phyloP scores from a whole-genome alignment of 495 filamentous ascomycete species.

The Cryomyces minteri region DNA sequence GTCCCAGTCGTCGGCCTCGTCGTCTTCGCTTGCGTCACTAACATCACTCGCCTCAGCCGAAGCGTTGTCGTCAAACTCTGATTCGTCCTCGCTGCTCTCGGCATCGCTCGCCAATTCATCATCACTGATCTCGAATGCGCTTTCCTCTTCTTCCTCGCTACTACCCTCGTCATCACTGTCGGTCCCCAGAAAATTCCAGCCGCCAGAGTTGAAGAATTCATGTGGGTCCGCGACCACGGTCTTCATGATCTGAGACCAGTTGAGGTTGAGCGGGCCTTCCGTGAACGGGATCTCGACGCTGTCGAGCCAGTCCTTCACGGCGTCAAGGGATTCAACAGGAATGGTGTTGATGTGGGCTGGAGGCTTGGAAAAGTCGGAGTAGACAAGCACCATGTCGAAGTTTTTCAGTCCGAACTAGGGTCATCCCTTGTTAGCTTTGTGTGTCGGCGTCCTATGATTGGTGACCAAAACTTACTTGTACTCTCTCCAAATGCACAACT shows the following conservation, averaged over 20 bases:
- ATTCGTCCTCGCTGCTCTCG: slow-evolving; percentile 72
- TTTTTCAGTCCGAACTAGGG: slow-evolving; percentile 86
- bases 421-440: not conserved
- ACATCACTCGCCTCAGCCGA: slow-evolving; percentile 45
- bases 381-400: slow-evolving; percentile 94
- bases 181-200: slow-evolving; percentile 81
- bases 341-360: slow-evolving; percentile 96
- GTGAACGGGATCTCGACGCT: slow-evolving; percentile 83
- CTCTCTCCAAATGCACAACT: slow-evolving; percentile 87
- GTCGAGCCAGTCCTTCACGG: slow-evolving; percentile 96
- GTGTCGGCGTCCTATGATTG: not conserved
- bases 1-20: slow-evolving; percentile 83
- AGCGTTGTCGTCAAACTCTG: slow-evolving; percentile 83
- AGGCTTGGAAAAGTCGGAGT: slow-evolving; percentile 80
- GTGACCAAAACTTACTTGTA: slow-evolving; percentile 36
- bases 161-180: slow-evolving; percentile 76
- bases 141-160: slow-evolving; percentile 71
- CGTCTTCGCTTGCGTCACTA: slow-evolving; percentile 40
- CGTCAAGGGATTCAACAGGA: slow-evolving; percentile 82
- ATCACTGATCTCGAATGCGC: slow-evolving; percentile 75
- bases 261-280: slow-evolving; percentile 91
- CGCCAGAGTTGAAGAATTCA: slow-evolving; percentile 85
- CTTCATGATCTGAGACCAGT: slow-evolving; percentile 99
- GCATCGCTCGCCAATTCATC: slow-evolving; percentile 62
- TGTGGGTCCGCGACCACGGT: slow-evolving; percentile 88